Evolutionary conservation across 1,139 yeast species (phyloP), one percentile per base, ranked within the genome.

Genomic region (Suhomyces atakaporum): DNA sequence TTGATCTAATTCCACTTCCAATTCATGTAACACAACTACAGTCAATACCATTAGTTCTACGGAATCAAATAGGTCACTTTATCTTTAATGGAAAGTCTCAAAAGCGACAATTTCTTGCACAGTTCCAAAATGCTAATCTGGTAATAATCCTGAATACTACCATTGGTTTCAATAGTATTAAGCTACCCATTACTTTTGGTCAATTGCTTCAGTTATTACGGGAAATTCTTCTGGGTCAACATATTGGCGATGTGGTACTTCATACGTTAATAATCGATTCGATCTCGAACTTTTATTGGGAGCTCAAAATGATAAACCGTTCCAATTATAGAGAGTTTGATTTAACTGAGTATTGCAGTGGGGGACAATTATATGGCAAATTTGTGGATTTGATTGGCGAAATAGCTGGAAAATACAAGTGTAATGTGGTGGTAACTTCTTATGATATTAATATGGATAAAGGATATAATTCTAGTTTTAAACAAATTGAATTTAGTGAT

Each of bases 281-380:
- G 34, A 19, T 57, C 5, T 65, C 73, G 3, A 48, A 56, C 13
- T 65, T 56, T 36, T 65, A 56, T 41, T 69, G 73, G 71, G 58
- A 57, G 13, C 42, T 63, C 22, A 54, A 53, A 36, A 26, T 44
- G 21, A 33, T 50, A 16, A 51, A 51, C 29, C 34, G 40, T 21
- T 29, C 36, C 18, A 49, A 50, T 28, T 46, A 40, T 35, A 15
- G 25, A 20, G 27, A 33, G 7, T 36, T 35, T 27, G 60, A 57
- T 3, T 45, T 50, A 21, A 22, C 34, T 3, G 30, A 28, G 25
- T 40, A 36, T 21, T 19, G 24, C 10, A 34, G 43, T 8, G 39
- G 48, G 7, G 14, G 23, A 2, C 35, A 43, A n/a, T 49, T 49
- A 36, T 63, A 57, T 38, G 22, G 28, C 7, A 44, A 38, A 11